Evolutionary conservation across 139 green algal genomes (phyloP).

Genomic region (Mychonastes homosphaera): DNA sequence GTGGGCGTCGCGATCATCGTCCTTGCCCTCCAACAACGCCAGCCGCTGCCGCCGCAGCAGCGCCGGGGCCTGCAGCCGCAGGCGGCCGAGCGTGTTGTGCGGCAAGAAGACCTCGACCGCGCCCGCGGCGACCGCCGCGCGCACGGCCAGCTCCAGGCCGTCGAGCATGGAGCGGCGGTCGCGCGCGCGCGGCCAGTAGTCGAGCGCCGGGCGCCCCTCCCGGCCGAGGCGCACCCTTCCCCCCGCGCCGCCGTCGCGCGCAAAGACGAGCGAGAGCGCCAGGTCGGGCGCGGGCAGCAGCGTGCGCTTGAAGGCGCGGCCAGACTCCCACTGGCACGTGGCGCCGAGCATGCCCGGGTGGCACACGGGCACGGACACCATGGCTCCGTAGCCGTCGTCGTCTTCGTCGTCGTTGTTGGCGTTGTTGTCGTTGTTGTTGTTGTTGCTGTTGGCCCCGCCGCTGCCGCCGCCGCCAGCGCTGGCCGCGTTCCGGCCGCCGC

Average conservation of each 20-base stretch:
- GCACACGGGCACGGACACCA: slow-evolving; percentile 10
- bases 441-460: slow-evolving; percentile 3
- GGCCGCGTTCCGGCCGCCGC: slow-evolving; percentile 34
- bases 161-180: slow-evolving; percentile 29
- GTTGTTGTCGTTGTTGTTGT: background rate
- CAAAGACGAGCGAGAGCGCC: slow-evolving; percentile 23
- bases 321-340: no score
- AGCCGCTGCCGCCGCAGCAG: no score
- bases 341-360: slow-evolving; percentile 16
- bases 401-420: background rate
- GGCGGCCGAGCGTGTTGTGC: background rate
- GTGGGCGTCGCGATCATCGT: no score
- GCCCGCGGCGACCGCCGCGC: slow-evolving; percentile 36
- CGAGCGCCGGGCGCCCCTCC: slow-evolving; percentile 22
- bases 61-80: background rate
- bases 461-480: slow-evolving; percentile 22
- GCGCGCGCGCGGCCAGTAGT: slow-evolving; percentile 29
- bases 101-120: slow-evolving; percentile 23
- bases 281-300: slow-evolving; percentile 8
- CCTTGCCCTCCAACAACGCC: no score
- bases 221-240: slow-evolving; percentile 23
- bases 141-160: slow-evolving; percentile 30
- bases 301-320: slow-evolving; percentile 18
- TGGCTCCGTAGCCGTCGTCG: background rate
- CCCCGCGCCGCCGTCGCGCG: slow-evolving; percentile 31